phyloP scores from a whole-genome alignment of 1,284 basidiomycete genomes.

The Vanrija humicola region DNA sequence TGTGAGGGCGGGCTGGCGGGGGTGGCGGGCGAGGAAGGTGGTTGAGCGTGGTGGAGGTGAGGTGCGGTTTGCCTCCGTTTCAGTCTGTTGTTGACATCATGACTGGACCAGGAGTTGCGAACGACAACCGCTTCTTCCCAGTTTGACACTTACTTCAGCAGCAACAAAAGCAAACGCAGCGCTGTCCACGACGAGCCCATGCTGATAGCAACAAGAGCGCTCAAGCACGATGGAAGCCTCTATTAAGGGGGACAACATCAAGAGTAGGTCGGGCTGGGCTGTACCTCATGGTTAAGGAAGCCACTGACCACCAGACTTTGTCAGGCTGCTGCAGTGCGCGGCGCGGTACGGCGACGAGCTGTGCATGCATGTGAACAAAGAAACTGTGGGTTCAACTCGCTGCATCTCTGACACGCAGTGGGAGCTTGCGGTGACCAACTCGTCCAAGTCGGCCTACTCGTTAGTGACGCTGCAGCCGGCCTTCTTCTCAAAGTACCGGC shows the following conservation, averaged over 20 bases:
- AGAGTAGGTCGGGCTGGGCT: conserved; percentile 15
- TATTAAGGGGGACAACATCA: conserved; percentile 31
- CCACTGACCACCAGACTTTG: conserved; percentile 36
- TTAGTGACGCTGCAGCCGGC: conserved; percentile 36
- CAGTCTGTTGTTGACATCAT: too few relatives aligned
- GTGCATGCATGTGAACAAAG: conserved; percentile 38
- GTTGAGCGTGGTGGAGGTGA: too few relatives aligned
- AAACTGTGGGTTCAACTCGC: conserved; percentile 23
- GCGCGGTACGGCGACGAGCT: conserved; percentile 48
- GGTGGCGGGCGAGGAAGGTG: too few relatives aligned
- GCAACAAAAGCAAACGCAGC: too few relatives aligned
- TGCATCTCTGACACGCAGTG: conserved; percentile 23
- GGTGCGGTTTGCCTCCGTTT: too few relatives aligned
- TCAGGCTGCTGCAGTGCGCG: conserved; percentile 44
- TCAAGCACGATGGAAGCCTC: conserved; percentile 32
- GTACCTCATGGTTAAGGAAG: background rate
- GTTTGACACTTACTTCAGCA: too few relatives aligned
- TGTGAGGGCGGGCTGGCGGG: too few relatives aligned
- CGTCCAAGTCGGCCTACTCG: conserved; percentile 45
- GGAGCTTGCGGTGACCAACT: conserved; percentile 45
- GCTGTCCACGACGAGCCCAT: too few relatives aligned
- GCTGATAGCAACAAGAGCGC: background rate
- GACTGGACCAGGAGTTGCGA: too few relatives aligned
- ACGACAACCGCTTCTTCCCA: too few relatives aligned
- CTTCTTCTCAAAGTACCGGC: conserved; percentile 41